Evolutionary conservation across 1,284 basidiomycete genomes (phyloP).

Genomic region (Austroboletus niveus): DNA sequence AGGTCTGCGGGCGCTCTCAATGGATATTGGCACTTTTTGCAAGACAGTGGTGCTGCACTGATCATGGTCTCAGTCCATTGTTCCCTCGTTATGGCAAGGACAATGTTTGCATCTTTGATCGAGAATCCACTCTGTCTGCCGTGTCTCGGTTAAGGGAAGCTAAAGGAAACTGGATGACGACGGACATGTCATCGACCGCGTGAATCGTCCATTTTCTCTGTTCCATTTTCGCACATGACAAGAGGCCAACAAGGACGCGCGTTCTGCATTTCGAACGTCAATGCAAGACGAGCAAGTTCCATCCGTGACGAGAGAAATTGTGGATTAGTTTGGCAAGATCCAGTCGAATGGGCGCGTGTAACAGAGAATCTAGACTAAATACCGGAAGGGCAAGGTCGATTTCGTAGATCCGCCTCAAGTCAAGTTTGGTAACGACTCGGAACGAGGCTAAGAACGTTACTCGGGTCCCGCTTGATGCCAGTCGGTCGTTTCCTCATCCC

Average conservation of each 20-base stretch:
- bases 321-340: constrained; percentile 19
- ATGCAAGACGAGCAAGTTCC: constrained; percentile 8
- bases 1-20: neutral
- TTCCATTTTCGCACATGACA: constrained; percentile 10
- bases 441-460: constrained; percentile 7
- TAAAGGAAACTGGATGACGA: neutral
- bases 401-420: neutral
- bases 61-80: constrained; percentile 22
- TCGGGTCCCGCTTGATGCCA: too few species aligned
- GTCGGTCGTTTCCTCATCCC: too few species aligned
- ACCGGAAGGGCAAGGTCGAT: neutral
- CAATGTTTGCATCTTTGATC: constrained; percentile 23
- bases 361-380: neutral
- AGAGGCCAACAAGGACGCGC: neutral
- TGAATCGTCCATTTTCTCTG: neutral
- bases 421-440: neutral
- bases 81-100: constrained; percentile 32
- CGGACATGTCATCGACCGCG: neutral
- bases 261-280: neutral
- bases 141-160: constrained; percentile 20
- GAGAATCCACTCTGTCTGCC: constrained; percentile 18
- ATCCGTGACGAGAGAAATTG: constrained; percentile 20
- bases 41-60: neutral
- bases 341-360: constrained; percentile 13
- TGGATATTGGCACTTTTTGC: neutral